Percentiles rank a stretch among this genome's conserved stretches.
phyloP scores from a whole-genome alignment of 768 basidiomycete species.

The Serendipita indica region DNA sequence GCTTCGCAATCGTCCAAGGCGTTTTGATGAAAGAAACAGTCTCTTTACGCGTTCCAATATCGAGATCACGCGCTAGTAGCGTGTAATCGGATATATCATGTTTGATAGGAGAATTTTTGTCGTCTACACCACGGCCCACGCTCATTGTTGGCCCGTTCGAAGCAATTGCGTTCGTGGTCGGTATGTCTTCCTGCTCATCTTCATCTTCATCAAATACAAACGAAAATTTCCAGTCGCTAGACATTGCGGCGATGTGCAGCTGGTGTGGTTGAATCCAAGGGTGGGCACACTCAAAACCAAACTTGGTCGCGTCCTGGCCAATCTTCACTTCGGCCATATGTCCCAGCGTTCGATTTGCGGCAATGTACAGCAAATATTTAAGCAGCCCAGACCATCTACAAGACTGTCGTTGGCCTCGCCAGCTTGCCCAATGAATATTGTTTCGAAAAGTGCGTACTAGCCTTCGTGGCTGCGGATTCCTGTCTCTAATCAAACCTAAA shows the following conservation, averaged over 20 bases:
- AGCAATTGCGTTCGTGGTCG: neutral
- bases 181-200: neutral
- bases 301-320: too few relatives aligned
- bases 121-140: neutral
- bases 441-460: neutral
- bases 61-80: neutral
- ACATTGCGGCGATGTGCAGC: neutral
- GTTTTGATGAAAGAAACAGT: neutral
- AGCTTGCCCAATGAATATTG: neutral
- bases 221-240: neutral
- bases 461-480: neutral
- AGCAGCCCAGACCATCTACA: neutral
- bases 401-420: neutral
- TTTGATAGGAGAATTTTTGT: neutral
- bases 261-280: too few relatives aligned
- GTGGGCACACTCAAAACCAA: too few relatives aligned
- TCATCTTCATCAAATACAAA: slow-evolving; percentile 1
- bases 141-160: neutral
- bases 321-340: neutral
- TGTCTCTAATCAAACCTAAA: neutral
- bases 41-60: slow-evolving; percentile 3
- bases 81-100: neutral
- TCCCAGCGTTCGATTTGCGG: neutral
- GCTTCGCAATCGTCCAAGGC: slow-evolving; percentile 4
- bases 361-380: slow-evolving; percentile 2